Evolutionary conservation across 1,284 basidiomycete genomes (phyloP).

Genomic region (Farysia itapuensis): DNA sequence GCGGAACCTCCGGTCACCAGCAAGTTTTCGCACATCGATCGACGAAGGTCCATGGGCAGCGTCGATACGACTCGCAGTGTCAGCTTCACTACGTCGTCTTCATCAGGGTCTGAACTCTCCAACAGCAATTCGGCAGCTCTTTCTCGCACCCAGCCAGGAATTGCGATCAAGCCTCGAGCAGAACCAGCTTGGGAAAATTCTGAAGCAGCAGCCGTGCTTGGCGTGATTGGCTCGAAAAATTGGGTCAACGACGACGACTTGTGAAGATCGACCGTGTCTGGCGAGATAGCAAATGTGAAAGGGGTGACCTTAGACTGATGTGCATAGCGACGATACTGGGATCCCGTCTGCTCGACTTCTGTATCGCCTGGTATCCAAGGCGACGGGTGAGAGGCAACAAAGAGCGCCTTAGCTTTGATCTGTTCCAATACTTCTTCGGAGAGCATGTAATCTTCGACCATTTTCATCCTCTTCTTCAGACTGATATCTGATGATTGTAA

Average conservation of each 20-base stretch:
- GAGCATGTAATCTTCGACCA: conserved; percentile 13
- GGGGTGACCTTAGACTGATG: conserved; percentile 7
- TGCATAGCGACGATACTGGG: neutral
- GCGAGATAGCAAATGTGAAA: conserved; percentile 15
- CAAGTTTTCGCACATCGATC: conserved; percentile 76
- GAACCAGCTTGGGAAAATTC: conserved; percentile 9
- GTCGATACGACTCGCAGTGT: conserved; percentile 66
- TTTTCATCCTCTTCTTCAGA: conserved; percentile 10
- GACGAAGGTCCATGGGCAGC: conserved; percentile 82
- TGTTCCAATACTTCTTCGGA: conserved; percentile 42
- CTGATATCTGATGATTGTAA: conserved; percentile 13
- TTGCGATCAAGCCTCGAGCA: conserved; percentile 69
- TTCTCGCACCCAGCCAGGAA: conserved; percentile 94
- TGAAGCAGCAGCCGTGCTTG: conserved; percentile 9
- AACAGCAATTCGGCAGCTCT: conserved; percentile 87
- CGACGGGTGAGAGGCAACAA: conserved; percentile 21
- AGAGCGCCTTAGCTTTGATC: conserved; percentile 45
- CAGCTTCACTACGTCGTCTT: conserved; percentile 72
- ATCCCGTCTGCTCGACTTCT: neutral
- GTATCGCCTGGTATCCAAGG: too few relatives aligned
- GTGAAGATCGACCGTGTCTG: conserved; percentile 10
- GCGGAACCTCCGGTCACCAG: conserved; percentile 84
- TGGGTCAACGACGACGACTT: conserved; percentile 24
- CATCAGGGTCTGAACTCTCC: conserved; percentile 75
- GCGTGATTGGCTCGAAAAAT: conserved; percentile 3